Evolutionary conservation across 2,329 filamentous ascomycete species (phyloP).

Genomic region (Colletotrichum sp.): DNA sequence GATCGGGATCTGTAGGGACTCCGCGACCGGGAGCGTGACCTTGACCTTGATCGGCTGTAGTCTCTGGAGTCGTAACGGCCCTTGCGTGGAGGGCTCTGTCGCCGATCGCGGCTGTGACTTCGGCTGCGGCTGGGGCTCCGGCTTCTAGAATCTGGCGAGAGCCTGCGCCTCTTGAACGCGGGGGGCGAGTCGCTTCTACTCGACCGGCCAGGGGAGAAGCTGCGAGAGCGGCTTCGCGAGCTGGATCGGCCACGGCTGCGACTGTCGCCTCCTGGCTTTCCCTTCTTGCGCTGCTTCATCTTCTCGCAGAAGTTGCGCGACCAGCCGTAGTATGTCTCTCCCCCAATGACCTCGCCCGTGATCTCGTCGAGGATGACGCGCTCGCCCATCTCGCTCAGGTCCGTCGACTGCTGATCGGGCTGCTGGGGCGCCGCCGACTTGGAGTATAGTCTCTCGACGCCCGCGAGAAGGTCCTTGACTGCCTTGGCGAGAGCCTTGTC

Average conservation of each 20-base stretch:
- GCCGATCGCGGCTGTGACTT: slow-evolving; percentile 32
- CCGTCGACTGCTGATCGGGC: slow-evolving; percentile 53
- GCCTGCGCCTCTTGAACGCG: slow-evolving; percentile 42
- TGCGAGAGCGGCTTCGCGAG: slow-evolving; percentile 34
- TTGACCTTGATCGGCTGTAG: slow-evolving; percentile 31
- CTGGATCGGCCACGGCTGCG: slow-evolving; percentile 35
- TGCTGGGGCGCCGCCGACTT: slow-evolving; percentile 48
- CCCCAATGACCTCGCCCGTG: slow-evolving; percentile 67
- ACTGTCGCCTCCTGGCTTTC: slow-evolving; percentile 21
- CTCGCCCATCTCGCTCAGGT: slow-evolving; percentile 80
- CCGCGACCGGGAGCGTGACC: slow-evolving; percentile 2
- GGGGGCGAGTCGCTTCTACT: slow-evolving; percentile 40
- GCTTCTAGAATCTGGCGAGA: slow-evolving; percentile 37
- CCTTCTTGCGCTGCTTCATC: slow-evolving; percentile 67
- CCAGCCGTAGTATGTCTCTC: slow-evolving; percentile 89
- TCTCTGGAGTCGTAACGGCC: slow-evolving; percentile 24
- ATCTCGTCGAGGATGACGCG: slow-evolving; percentile 67
- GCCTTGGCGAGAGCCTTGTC: slow-evolving; percentile 69
- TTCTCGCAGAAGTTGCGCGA: slow-evolving; percentile 79
- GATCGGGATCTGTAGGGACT: slow-evolving; percentile 19
- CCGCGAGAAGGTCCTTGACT: slow-evolving; percentile 72
- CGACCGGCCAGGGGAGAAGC: slow-evolving; percentile 23
- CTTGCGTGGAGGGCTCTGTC: slow-evolving; percentile 16
- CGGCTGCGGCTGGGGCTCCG: slow-evolving; percentile 33
- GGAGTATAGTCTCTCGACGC: slow-evolving; percentile 72